Evolutionary conservation across 2,329 filamentous ascomycete genomes (phyloP).

Genomic region (Aureobasidium sp.): DNA sequence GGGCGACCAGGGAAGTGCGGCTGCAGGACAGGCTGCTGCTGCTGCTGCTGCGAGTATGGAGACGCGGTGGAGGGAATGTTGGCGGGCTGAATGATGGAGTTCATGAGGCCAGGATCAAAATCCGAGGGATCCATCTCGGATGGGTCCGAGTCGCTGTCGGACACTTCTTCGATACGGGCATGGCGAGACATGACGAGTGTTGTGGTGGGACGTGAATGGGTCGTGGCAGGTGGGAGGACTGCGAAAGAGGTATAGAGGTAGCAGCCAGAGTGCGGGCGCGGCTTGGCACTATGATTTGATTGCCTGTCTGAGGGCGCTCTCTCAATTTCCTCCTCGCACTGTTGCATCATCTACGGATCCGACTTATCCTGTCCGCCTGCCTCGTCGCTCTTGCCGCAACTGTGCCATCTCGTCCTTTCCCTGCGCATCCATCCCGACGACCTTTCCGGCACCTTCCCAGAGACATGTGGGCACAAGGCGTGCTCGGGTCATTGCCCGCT

Average conservation of each 20-base stretch:
- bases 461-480: slow-evolving; percentile 11
- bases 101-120: slow-evolving; percentile 31
- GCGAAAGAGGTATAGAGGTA: not conserved
- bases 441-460: not conserved
- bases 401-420: not conserved
- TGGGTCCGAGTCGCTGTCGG: slow-evolving; percentile 74
- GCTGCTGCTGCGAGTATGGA: slow-evolving; percentile 30
- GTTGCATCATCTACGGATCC: not conserved
- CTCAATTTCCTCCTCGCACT: not conserved
- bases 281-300: not conserved
- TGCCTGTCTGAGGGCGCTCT: not conserved
- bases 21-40: slow-evolving; percentile 23
- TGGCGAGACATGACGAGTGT: slow-evolving; percentile 60
- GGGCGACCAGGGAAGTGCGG: slow-evolving; percentile 20
- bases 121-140: slow-evolving; percentile 68
- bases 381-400: not conserved
- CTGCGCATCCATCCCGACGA: not conserved
- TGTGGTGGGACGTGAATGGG: not conserved
- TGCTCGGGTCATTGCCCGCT: slow-evolving; percentile 14
- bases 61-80: slow-evolving; percentile 18
- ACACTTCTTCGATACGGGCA: slow-evolving; percentile 86
- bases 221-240: not conserved
- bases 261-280: not conserved
- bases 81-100: slow-evolving; percentile 20
- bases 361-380: not conserved